A percentile compares a stretch with the other conserved stretches of the same genome.
phyloP scores from a whole-genome alignment of 2,329 filamentous ascomycete genomes.

The Magnaporthiopsis poae region DNA sequence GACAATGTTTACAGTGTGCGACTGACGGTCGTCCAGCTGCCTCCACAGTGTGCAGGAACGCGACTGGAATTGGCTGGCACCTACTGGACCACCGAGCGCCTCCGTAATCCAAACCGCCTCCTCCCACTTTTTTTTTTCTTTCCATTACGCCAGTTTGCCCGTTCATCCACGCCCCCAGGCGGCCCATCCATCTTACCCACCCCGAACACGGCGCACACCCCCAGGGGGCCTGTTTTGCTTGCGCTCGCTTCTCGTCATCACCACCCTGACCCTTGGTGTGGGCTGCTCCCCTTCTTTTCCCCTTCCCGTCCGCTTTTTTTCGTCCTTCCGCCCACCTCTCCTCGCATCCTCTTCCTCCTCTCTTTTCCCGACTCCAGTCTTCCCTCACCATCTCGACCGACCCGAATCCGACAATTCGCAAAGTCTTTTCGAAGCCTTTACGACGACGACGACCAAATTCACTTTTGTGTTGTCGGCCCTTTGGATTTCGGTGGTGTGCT shows the following conservation, averaged over 20 bases:
- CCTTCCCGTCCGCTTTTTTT: slow-evolving; percentile 13
- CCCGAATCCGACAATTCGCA: slow-evolving; percentile 26
- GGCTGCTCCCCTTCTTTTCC: slow-evolving; percentile 5
- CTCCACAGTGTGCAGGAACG: background rate
- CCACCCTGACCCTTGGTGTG: slow-evolving; percentile 2
- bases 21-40: no score
- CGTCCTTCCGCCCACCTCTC: slow-evolving; percentile 14
- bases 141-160: background rate
- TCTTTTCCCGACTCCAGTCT: slow-evolving; percentile 18
- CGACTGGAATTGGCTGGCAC: background rate
- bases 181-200: background rate
- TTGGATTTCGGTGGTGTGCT: slow-evolving; percentile 20
- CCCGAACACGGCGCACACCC: background rate
- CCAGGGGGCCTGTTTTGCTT: slow-evolving; percentile 4
- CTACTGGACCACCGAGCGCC: background rate
- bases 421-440: slow-evolving; percentile 5
- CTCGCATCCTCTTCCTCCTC: slow-evolving; percentile 13
- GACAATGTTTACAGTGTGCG: background rate
- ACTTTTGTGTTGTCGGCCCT: slow-evolving; percentile 27
- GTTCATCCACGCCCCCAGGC: background rate
- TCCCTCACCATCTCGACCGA: slow-evolving; percentile 10
- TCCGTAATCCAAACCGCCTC: slow-evolving; percentile 1
- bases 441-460: slow-evolving; percentile 26
- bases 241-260: slow-evolving; percentile 5
- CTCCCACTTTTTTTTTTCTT: background rate